phyloP scores from a whole-genome alignment of 352 stramenopile genomes.

The Pythium guiyangense region DNA sequence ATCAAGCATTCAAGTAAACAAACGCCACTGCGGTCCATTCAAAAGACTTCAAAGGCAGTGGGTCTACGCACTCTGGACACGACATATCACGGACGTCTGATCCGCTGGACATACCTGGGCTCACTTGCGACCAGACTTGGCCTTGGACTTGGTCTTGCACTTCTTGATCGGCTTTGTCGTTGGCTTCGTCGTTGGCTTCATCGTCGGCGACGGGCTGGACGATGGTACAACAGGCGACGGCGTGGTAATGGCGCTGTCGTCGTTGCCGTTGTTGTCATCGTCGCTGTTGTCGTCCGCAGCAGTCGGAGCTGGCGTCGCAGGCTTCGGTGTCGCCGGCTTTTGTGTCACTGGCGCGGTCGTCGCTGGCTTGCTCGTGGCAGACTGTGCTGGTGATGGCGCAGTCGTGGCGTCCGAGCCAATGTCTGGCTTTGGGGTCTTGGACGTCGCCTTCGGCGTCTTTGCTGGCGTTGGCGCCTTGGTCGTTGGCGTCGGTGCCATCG shows the following conservation, averaged over 20 bases:
- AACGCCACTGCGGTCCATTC: too few species aligned
- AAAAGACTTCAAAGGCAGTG: too few species aligned
- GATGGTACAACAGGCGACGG: neutral
- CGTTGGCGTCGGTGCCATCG: too few species aligned
- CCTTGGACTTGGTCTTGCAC: neutral
- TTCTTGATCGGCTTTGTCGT: neutral
- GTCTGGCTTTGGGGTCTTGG: constrained; percentile 3
- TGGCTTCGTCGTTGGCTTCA: neutral
- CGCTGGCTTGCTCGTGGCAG: neutral
- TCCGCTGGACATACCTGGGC: too few species aligned
- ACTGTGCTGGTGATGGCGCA: neutral
- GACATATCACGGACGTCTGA: too few species aligned
- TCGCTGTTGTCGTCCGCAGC: neutral
- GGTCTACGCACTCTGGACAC: too few species aligned
- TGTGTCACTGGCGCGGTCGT: neutral
- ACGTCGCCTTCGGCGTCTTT: constrained; percentile 3
- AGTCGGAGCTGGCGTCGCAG: neutral
- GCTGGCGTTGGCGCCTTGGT: constrained; percentile 8
- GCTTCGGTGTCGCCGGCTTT: neutral
- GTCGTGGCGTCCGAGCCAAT: constrained; percentile 2
- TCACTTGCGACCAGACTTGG: constrained; percentile 1
- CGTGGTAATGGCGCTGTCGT: neutral
- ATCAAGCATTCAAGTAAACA: too few species aligned
- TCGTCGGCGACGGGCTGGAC: neutral
- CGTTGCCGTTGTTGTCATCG: too few species aligned